Base-by-base conservation (phyloP, 2,329 filamentous ascomycete species). In the Trichophyton verrucosum region DNA sequence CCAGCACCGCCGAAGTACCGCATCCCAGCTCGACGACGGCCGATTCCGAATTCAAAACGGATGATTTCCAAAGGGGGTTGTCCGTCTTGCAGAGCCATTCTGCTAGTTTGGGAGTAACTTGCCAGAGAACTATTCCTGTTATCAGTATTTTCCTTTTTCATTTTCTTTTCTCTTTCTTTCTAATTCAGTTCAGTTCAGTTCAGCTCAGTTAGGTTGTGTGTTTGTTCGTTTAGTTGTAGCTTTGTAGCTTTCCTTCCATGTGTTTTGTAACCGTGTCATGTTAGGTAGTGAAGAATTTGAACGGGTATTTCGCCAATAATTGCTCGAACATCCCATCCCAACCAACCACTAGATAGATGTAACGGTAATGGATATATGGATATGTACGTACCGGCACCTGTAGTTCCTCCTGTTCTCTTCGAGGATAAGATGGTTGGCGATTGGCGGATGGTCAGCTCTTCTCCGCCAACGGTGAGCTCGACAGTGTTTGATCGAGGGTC, bases 341-440 rank as follows among this genome's bases (percentile, higher is more conserved):
- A 38, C 33, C 33, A 38, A 13, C 33, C 33, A 38, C 33, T 38
- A 9, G 9, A 13, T 38, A 38, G 33, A 38, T 38, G 9, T 38
- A 13, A 13, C 11, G 2, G 33, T 7, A 44, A 11, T 17, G 17
- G 7, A 13, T 44, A 44, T n/a, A n/a, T 44, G 38, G 9, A 7
- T n/a, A 3, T 20, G 9, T 22, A 66, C 68, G 51, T 72, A 84
- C 82, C 83, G 69, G 87, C 87, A 53, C 87, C 86, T 0, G 87
- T 91, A 1, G 87, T 91, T 1, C 87, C 87, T 11, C 81, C 86
- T 30, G 83, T 80, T 36, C 91, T 83, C 64, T 85, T 82, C 1
- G 91, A 95, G 1, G 85, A 85, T 42, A 99, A 81, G 8, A 97
- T 79, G 8, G 85, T 83, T 0, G 91, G 92, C 1, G 90, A 95